phyloP scores from a whole-genome alignment of 192 early-diverging fungal genomes.

The Podila epigama region DNA sequence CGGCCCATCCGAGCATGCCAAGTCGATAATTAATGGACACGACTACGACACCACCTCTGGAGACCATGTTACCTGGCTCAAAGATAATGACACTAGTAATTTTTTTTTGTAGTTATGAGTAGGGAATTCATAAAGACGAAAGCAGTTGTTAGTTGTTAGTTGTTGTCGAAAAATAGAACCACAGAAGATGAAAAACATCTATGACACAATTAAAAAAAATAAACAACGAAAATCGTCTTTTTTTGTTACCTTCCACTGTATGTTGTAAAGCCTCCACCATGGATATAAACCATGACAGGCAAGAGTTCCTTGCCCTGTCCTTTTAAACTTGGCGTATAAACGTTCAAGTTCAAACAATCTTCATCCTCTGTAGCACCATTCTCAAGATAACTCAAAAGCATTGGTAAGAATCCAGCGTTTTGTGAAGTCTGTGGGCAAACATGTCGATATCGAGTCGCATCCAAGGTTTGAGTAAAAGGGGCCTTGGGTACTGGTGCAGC shows the following conservation, averaged over 20 bases:
- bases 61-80: slow-evolving; percentile 39
- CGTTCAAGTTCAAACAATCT: slow-evolving; percentile 63
- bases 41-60: slow-evolving; percentile 42
- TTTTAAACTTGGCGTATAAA: slow-evolving; percentile 55
- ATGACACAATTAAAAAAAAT: background rate
- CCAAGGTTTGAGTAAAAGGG: slow-evolving; percentile 16
- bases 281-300: slow-evolving; percentile 70
- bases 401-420: slow-evolving; percentile 28
- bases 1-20: slow-evolving; percentile 58
- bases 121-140: no score
- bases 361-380: slow-evolving; percentile 49
- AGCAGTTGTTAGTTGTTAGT: no score
- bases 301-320: slow-evolving; percentile 19
- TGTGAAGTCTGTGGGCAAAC: slow-evolving; percentile 34
- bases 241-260: slow-evolving; percentile 6
- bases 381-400: slow-evolving; percentile 19
- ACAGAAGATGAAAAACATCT: background rate
- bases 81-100: slow-evolving; percentile 22
- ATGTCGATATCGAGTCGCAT: slow-evolving; percentile 28
- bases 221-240: background rate
- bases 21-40: slow-evolving; percentile 66
- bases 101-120: no score
- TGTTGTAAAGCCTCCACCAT: slow-evolving; percentile 62
- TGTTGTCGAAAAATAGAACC: no score
- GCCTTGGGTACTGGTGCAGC: slow-evolving; percentile 51